Percentiles rank a stretch among this genome's conserved stretches.
Evolutionary conservation across 768 basidiomycete species (phyloP).

Genomic region (Butyriboletus loyo): DNA sequence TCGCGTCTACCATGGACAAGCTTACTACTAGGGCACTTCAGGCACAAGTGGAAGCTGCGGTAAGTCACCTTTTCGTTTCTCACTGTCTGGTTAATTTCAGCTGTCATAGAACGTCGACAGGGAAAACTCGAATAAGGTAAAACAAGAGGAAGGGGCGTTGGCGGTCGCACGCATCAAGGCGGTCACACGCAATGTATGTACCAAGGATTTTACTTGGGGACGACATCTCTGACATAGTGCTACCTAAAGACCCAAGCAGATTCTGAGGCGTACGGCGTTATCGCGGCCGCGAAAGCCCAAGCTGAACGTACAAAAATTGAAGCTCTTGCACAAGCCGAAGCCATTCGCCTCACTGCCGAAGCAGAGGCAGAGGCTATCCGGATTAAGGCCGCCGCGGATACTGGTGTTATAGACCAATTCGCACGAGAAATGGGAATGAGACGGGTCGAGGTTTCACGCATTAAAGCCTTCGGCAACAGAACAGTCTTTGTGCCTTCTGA

Average conservation of each 20-base stretch:
- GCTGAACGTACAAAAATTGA: slow-evolving; percentile 66
- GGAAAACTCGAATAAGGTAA: slow-evolving; percentile 85
- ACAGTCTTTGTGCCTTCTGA: slow-evolving; percentile 72
- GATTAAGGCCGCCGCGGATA: slow-evolving; percentile 63
- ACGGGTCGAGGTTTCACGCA: slow-evolving; percentile 59
- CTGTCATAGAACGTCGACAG: slow-evolving; percentile 68
- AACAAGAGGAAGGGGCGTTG: slow-evolving; percentile 78
- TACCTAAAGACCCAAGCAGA: slow-evolving; percentile 60
- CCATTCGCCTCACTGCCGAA: slow-evolving; percentile 68
- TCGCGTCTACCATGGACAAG: slow-evolving; percentile 82
- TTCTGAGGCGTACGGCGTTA: slow-evolving; percentile 68
- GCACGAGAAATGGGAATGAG: slow-evolving; percentile 76
- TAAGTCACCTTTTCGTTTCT: slow-evolving; percentile 31
- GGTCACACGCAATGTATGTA: slow-evolving; percentile 50
- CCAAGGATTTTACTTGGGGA: background rate
- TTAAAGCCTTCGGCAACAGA: slow-evolving; percentile 65
- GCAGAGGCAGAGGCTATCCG: slow-evolving; percentile 71
- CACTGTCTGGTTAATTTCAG: background rate
- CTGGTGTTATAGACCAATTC: slow-evolving; percentile 56
- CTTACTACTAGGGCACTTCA: slow-evolving; percentile 80
- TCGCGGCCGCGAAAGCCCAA: slow-evolving; percentile 71
- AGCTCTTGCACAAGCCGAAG: slow-evolving; percentile 75
- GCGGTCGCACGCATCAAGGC: slow-evolving; percentile 77
- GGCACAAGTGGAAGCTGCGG: slow-evolving; percentile 84
- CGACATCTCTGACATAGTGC: slow-evolving; percentile 4